Evolutionary conservation across 495 filamentous ascomycete genomes (phyloP).

Genomic region (Haplographium delicatum): DNA sequence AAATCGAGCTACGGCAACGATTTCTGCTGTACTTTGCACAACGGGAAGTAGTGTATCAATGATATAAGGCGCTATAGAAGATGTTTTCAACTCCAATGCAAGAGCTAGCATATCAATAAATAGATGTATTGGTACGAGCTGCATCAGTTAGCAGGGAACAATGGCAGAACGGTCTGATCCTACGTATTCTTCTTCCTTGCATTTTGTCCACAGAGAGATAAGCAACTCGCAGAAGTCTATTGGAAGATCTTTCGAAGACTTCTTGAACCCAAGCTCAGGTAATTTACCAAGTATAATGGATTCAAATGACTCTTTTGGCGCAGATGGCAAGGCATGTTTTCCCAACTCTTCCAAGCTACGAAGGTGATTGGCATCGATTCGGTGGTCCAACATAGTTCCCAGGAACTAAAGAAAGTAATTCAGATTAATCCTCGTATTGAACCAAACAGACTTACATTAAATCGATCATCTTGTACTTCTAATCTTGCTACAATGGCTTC

Average conservation of each 20-base stretch:
- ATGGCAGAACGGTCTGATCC: not conserved
- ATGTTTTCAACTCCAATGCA: conserved; percentile 23
- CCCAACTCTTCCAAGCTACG: conserved; percentile 23
- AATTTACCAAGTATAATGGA: conserved; percentile 21
- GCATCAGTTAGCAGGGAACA: not conserved
- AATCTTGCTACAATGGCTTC: conserved; percentile 20
- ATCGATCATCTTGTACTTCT: conserved; percentile 22
- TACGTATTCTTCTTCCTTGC: conserved; percentile 24
- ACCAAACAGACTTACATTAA: conserved; percentile 22
- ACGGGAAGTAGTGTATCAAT: conserved; percentile 19
- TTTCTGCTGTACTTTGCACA: conserved; percentile 21
- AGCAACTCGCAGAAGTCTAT: conserved; percentile 24
- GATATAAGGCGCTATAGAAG: conserved; percentile 17
- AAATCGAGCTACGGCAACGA: conserved; percentile 22
- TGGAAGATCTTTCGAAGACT: conserved; percentile 14
- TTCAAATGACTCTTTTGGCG: conserved; percentile 21
- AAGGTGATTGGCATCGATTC: conserved; percentile 11
- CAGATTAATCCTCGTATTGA: too few species aligned
- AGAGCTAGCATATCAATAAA: conserved; percentile 23
- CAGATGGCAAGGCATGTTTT: conserved; percentile 20
- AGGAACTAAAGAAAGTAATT: too few species aligned
- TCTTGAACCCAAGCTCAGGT: conserved; percentile 16
- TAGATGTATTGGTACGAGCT: conserved; percentile 23
- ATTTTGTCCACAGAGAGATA: conserved; percentile 23
- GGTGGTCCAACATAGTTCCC: conserved; percentile 24